Evolutionary conservation across 1,139 yeast species (phyloP).

Genomic region (Sugiyamaella novakii): DNA sequence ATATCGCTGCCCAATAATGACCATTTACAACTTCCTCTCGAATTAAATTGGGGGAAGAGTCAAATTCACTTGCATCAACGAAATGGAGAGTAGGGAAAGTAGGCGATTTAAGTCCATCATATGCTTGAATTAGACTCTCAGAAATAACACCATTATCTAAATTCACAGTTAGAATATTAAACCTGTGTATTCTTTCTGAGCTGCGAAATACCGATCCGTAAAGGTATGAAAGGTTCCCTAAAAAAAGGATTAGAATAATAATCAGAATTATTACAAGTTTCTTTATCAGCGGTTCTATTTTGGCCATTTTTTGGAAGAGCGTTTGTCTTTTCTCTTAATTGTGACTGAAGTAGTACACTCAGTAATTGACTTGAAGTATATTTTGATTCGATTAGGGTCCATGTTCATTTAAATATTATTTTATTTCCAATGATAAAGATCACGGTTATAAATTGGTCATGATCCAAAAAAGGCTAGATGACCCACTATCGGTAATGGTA

Average conservation of each 20-base stretch:
- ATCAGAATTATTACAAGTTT: constrained; percentile 6
- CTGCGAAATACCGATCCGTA: constrained; percentile 23
- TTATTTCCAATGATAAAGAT: no score
- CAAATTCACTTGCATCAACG: constrained; percentile 10
- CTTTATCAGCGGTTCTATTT: neutral
- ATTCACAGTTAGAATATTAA: constrained; percentile 24
- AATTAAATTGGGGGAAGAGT: constrained; percentile 12
- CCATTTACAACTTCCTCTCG: constrained; percentile 14
- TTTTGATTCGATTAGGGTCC: no score
- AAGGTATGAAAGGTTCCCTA: constrained; percentile 22
- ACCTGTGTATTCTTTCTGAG: constrained; percentile 15
- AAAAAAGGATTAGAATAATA: constrained; percentile 17
- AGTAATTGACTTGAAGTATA: no score
- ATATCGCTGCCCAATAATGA: constrained; percentile 26
- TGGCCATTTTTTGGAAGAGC: neutral
- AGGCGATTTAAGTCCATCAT: constrained; percentile 18
- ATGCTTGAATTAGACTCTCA: constrained; percentile 20
- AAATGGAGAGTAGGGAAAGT: constrained; percentile 21
- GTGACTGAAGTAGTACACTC: no score
- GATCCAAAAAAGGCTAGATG: no score
- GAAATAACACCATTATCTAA: constrained; percentile 26
- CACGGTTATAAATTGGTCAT: no score
- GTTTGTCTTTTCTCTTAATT: no score
- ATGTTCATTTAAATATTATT: no score
- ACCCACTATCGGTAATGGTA: no score